These are phyloP conservation scores for Penicillium sp. DNA, from an alignment of 2,329 filamentous ascomycete species.

Conservation along the genomic window DNA sequence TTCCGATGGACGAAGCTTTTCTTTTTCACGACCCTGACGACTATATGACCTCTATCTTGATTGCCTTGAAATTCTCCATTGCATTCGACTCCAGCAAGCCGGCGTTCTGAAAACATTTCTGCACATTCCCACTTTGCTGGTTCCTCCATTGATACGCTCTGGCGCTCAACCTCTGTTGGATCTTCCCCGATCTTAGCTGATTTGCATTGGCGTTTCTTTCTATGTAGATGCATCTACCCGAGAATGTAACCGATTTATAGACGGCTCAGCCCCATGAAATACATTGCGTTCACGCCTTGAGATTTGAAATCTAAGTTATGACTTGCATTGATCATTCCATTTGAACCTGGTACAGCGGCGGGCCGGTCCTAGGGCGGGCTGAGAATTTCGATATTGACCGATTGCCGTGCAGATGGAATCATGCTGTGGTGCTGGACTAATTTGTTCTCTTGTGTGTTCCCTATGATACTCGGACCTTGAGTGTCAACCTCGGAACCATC, in stretches of 20 bases:
- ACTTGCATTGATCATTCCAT: too few species aligned
- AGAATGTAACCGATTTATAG: constrained; percentile 1
- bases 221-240: constrained; percentile 3
- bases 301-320: not conserved
- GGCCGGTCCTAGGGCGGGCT: too few species aligned
- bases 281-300: too few species aligned
- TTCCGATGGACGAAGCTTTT: not conserved
- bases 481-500: too few species aligned
- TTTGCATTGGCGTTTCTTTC: constrained; percentile 4
- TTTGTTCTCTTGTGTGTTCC: too few species aligned
- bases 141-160: not conserved
- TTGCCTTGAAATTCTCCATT: constrained; percentile 2
- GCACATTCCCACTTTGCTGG: not conserved
- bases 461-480: too few species aligned
- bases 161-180: too few species aligned
- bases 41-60: constrained; percentile 4
- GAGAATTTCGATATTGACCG: constrained; percentile 8
- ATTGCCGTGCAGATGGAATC: too few species aligned
- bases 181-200: not conserved
- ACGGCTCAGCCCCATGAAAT: too few species aligned
- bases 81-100: constrained; percentile 12
- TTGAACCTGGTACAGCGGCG: too few species aligned
- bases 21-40: constrained; percentile 8
- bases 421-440: too few species aligned
- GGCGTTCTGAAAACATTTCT: constrained; percentile 2